Base-by-base conservation (phyloP, 306 rosid genomes). In the Cucurbita maxima region DNA sequence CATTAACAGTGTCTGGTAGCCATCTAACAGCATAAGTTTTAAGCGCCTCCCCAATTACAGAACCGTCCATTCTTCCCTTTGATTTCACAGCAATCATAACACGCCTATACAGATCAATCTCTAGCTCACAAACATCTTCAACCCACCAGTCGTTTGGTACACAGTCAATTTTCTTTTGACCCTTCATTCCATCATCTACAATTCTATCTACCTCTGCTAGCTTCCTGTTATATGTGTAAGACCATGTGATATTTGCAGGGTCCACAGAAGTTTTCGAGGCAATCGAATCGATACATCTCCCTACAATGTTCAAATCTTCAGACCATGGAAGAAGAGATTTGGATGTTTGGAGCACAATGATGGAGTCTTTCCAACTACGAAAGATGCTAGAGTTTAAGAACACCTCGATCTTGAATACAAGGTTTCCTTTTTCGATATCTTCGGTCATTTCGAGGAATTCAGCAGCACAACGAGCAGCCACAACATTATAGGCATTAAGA, bases 61-160 rank as follows among this genome's bases (percentile, higher is more conserved):
- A 51, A 15, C 96, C 87, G 38, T 95, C 96, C 97, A 95, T 95
- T 83, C 99, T 89, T 71, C 99, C 99, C 84, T 95, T 95, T 0
- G 96, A 91, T 79, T 88, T 95, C 72, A 95, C 87, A 6, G 89
- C 78, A 68, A 91, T 76, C 96, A 95, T 89, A 19, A 95, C 88
- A 8, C 96, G 81, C 78, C 80, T 91, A 82, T 89, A 95, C 52
- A 89, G 89, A 84, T 95, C 97, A 50, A 95, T 85, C 73, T 95
- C 99, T 73, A 95, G 85, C 82, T 95, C 97, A 56, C 99, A 91
- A 80, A 95, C 85, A 79, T 95, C 99, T 81, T 95, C 99, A 62
- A 95, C 91, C 99, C 99, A 95, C 99, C 99, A 95, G 84, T 95
- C 99, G 78, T 78, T 85, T 9, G 97, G 96, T 69, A 95, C 89